Evolutionary conservation across 1,284 basidiomycete species (phyloP).

Genomic region (Lentinula novae-zelandiae): DNA sequence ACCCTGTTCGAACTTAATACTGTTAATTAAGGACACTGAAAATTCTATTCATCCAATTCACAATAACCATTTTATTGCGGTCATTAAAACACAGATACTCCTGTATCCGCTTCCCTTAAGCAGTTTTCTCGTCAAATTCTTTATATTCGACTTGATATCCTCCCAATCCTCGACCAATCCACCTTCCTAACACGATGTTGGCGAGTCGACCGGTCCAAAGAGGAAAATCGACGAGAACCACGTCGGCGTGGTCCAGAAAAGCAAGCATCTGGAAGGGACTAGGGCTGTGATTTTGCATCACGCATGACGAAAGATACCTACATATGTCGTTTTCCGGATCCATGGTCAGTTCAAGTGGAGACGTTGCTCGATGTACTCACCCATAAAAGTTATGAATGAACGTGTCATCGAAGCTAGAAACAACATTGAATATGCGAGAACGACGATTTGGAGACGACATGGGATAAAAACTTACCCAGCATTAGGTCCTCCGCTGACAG

Average conservation of each 20-base stretch:
- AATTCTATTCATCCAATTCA: neutral
- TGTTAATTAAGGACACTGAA: neutral
- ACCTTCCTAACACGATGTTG: constrained; percentile 20
- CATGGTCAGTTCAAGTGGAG: neutral
- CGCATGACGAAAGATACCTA: constrained; percentile 18
- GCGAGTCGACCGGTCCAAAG: constrained; percentile 18
- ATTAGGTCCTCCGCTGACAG: constrained; percentile 24
- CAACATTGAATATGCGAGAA: neutral
- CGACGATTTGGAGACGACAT: neutral
- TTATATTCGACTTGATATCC: constrained; percentile 21
- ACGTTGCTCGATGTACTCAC: neutral
- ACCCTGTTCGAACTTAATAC: constrained; percentile 6
- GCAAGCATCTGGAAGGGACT: constrained; percentile 21
- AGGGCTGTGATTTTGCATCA: constrained; percentile 16
- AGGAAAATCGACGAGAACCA: constrained; percentile 22
- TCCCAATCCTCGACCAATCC: constrained; percentile 18
- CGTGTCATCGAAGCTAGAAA: constrained; percentile 18
- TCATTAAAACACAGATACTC: neutral
- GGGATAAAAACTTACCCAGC: constrained; percentile 16
- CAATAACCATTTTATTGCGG: neutral
- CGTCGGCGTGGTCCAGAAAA: constrained; percentile 21
- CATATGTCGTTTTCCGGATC: neutral
- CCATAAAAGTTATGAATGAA: constrained; percentile 24
- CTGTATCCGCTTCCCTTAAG: neutral
- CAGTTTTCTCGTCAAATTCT: constrained; percentile 17